Evolutionary conservation across 2,329 filamentous ascomycete genomes (phyloP).

Genomic region (Sclerotinia borealis): DNA sequence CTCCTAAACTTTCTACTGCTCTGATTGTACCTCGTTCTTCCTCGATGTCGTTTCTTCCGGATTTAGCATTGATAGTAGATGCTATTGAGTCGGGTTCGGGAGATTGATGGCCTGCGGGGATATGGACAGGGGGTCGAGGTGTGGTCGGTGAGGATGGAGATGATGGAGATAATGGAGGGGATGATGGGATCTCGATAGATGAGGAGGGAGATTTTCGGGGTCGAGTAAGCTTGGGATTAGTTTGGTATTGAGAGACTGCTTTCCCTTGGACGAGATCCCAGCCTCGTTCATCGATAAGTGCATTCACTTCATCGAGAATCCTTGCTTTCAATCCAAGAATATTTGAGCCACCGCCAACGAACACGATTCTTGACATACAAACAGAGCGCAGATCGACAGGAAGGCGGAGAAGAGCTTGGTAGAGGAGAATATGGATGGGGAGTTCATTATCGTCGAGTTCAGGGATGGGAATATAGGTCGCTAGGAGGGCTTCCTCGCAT

Average conservation of each 20-base stretch:
- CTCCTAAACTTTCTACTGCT: constrained; percentile 61
- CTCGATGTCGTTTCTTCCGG: constrained; percentile 36
- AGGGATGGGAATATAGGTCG: constrained; percentile 42
- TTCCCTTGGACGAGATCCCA: constrained; percentile 63
- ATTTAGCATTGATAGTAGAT: constrained; percentile 46
- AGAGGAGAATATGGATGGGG: constrained; percentile 69
- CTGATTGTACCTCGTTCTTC: constrained; percentile 53
- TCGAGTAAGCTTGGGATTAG: not conserved
- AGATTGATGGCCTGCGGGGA: constrained; percentile 28
- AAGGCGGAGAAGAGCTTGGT: constrained; percentile 66
- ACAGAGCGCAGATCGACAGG: constrained; percentile 75
- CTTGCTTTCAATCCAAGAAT: constrained; percentile 75
- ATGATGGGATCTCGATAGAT: not conserved
- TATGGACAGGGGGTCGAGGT: not conserved
- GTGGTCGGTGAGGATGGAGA: not conserved
- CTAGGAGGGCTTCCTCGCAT: constrained; percentile 71
- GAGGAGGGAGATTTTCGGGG: not conserved
- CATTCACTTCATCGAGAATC: constrained; percentile 67
- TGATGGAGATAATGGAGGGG: not conserved
- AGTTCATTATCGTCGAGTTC: constrained; percentile 84
- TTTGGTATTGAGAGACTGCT: constrained; percentile 7
- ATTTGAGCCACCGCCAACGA: constrained; percentile 73
- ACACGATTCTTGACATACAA: constrained; percentile 84
- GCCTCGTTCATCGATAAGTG: constrained; percentile 59
- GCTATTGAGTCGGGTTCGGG: constrained; percentile 54